Evolutionary conservation across 2,329 filamentous ascomycete genomes (phyloP).

Genomic region (Colletotrichum spaethianum): DNA sequence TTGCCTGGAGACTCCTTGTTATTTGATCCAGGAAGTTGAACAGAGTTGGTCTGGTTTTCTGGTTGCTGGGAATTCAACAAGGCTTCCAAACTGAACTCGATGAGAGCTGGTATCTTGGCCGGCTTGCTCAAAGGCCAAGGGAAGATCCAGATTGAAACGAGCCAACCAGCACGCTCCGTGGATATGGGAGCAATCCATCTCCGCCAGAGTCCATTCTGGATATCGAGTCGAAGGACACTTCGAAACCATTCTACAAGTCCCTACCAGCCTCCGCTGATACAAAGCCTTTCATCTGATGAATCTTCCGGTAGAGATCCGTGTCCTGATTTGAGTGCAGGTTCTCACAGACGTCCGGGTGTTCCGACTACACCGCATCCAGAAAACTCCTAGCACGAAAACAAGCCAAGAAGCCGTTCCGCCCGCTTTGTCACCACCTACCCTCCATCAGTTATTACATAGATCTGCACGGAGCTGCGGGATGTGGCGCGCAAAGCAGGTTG

Average conservation of each 20-base stretch:
- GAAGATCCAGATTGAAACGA: neutral
- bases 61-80: neutral
- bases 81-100: neutral
- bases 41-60: neutral
- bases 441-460: constrained; percentile 41
- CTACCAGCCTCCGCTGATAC: neutral
- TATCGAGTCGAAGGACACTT: neutral
- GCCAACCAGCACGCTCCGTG: neutral
- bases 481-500: constrained; percentile 45
- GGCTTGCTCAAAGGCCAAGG: neutral
- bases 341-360: constrained; percentile 49
- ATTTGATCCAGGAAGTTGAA: neutral
- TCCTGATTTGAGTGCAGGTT: constrained; percentile 48
- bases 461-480: constrained; percentile 48
- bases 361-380: constrained; percentile 44
- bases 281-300: neutral
- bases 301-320: constrained; percentile 48
- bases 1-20: neutral
- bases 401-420: constrained; percentile 36
- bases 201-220: neutral
- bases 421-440: constrained; percentile 45
- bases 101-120: neutral
- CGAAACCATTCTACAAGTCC: neutral
- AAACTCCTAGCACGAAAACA: neutral
- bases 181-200: neutral